Conservation (phyloP, 176 grass and related monocot species). For the Hordeum vulgare region MorexV3_pseudomolecules_assembly NC_058518.1:349772345-349772844, state of each 20-base stretch:
- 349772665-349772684: background rate
- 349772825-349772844: background rate
- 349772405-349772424: no score
- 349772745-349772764: background rate
- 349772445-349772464: slow-evolving; percentile 80
- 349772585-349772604: no score
- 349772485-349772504: slow-evolving; percentile 97
- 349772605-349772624: no score
- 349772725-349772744: background rate
- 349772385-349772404: no score
- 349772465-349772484: slow-evolving; percentile 97
- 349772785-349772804: background rate
- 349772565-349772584: no score
- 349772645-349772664: background rate
- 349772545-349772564: no score
- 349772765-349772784: background rate
- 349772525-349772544: no score
- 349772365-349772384: background rate
- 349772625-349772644: background rate
- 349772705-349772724: no score
- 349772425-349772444: no score
- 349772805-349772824: background rate
- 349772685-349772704: background rate
- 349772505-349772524: slow-evolving; percentile 92
- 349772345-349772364: background rate